Evolutionary conservation across 768 basidiomycete genomes (phyloP).

Genomic region (Amanita rubescens): DNA sequence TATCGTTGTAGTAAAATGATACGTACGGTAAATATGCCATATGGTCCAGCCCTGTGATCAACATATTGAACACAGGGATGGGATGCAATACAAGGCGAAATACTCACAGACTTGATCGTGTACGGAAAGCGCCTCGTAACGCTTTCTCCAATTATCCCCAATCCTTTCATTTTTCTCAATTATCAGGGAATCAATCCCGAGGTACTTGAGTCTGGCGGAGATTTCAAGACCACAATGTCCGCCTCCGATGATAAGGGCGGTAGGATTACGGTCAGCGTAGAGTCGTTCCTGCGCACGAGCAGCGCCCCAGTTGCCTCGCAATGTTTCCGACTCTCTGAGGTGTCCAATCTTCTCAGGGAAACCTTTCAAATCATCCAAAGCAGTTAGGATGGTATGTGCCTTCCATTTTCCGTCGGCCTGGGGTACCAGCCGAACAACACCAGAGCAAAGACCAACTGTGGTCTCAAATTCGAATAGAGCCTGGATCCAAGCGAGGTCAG

Average conservation of each 20-base stretch:
- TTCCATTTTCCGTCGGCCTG: slow-evolving; percentile 40
- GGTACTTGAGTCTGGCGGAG: slow-evolving; percentile 57
- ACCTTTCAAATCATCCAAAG: slow-evolving; percentile 47
- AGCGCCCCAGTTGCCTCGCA: slow-evolving; percentile 51
- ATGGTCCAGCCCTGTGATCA: slow-evolving; percentile 40
- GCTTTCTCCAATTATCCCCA: slow-evolving; percentile 59
- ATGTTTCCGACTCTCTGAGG: slow-evolving; percentile 31
- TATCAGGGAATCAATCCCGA: slow-evolving; percentile 51
- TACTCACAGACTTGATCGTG: slow-evolving; percentile 63
- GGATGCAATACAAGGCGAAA: slow-evolving; percentile 6
- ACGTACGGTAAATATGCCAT: slow-evolving; percentile 56
- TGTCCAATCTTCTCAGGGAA: slow-evolving; percentile 44
- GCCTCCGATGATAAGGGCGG: slow-evolving; percentile 55
- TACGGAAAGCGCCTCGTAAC: slow-evolving; percentile 60
- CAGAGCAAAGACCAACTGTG: slow-evolving; percentile 39
- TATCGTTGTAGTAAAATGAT: neutral
- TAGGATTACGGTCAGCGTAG: slow-evolving; percentile 44
- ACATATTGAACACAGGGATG: neutral
- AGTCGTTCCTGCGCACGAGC: slow-evolving; percentile 33
- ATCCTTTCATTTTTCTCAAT: slow-evolving; percentile 55
- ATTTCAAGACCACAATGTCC: slow-evolving; percentile 62
- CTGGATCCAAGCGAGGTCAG: slow-evolving; percentile 52
- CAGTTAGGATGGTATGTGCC: slow-evolving; percentile 52
- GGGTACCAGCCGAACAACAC: slow-evolving; percentile 50
- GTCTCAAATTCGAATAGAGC: slow-evolving; percentile 52